Evolutionary conservation across 1,284 basidiomycete species (phyloP).

Genomic region (Lentinula novae-zelandiae): DNA sequence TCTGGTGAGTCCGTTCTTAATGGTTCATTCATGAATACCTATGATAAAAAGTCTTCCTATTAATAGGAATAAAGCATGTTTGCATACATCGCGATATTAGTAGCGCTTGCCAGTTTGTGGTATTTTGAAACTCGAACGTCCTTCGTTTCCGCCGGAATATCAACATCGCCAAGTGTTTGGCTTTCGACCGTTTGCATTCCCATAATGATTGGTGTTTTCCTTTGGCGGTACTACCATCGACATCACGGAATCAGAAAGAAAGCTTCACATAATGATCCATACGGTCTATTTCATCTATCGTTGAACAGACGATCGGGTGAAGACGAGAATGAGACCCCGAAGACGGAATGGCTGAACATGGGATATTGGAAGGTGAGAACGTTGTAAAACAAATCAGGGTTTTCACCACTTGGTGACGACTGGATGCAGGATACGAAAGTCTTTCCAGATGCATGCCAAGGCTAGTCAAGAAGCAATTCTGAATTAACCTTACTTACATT

Average conservation of each 20-base stretch:
- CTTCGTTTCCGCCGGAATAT: neutral
- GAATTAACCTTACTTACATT: neutral
- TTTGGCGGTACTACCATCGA: neutral
- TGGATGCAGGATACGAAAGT: conserved; percentile 36
- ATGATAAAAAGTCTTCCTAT: too few relatives aligned
- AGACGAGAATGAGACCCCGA: conserved; percentile 28
- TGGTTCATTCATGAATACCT: too few relatives aligned
- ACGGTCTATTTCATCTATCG: conserved; percentile 49
- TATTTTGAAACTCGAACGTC: neutral
- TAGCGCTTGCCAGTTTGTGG: neutral
- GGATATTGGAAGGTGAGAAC: conserved; percentile 56
- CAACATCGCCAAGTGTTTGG: neutral
- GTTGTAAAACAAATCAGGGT: neutral
- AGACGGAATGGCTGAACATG: conserved; percentile 68
- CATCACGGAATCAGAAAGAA: neutral
- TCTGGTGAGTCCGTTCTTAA: neutral
- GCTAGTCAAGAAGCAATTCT: conserved; percentile 24
- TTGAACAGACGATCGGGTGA: conserved; percentile 40
- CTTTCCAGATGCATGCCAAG: conserved; percentile 62
- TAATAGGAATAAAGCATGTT: neutral
- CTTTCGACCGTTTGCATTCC: neutral
- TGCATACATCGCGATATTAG: neutral
- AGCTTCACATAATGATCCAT: conserved; percentile 35
- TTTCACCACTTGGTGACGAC: neutral
- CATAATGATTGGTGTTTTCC: conserved; percentile 5